Conservation (phyloP, 2,329 filamentous ascomycete species). For the Helminthosporium solani region DNA sequence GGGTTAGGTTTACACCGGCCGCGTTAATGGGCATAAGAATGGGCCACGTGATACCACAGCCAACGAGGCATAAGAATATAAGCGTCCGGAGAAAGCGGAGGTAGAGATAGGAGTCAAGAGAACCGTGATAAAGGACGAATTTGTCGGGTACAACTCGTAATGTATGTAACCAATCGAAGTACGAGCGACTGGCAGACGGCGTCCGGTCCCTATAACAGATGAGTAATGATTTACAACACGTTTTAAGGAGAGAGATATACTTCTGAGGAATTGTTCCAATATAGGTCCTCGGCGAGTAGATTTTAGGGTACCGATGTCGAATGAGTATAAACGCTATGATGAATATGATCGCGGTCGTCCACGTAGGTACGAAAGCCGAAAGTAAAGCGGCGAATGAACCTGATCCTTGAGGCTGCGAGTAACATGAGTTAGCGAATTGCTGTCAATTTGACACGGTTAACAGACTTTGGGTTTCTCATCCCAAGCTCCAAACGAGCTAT, state of each 20-base stretch:
- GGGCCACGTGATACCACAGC: constrained; percentile 82
- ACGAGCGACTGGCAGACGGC: constrained; percentile 37
- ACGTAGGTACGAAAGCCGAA: constrained; percentile 39
- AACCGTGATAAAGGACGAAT: constrained; percentile 84
- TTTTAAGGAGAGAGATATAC: constrained; percentile 11
- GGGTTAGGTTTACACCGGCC: constrained; percentile 67
- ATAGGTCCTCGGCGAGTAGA: constrained; percentile 49
- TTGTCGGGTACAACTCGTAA: constrained; percentile 65
- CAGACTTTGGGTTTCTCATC: constrained; percentile 15
- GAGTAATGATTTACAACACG: too few species aligned
- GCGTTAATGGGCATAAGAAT: constrained; percentile 85
- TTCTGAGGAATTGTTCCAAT: constrained; percentile 46
- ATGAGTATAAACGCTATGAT: constrained; percentile 44
- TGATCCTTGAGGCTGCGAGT: constrained; percentile 30
- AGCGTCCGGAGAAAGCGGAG: constrained; percentile 82
- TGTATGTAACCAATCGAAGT: constrained; percentile 47
- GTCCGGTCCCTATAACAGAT: constrained; percentile 45
- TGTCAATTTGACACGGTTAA: neutral
- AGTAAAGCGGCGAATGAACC: constrained; percentile 34
- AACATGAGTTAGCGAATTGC: constrained; percentile 8
- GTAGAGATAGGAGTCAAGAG: constrained; percentile 88
- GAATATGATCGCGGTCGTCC: constrained; percentile 31
- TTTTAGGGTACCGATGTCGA: constrained; percentile 45
- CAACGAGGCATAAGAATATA: constrained; percentile 77
- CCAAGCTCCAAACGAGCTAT: constrained; percentile 8